A percentile compares a stretch with the other conserved stretches of the same genome.
Evolutionary conservation across 208 protist species (phyloP).

Genomic region (Trypanosomatidae sp.): DNA sequence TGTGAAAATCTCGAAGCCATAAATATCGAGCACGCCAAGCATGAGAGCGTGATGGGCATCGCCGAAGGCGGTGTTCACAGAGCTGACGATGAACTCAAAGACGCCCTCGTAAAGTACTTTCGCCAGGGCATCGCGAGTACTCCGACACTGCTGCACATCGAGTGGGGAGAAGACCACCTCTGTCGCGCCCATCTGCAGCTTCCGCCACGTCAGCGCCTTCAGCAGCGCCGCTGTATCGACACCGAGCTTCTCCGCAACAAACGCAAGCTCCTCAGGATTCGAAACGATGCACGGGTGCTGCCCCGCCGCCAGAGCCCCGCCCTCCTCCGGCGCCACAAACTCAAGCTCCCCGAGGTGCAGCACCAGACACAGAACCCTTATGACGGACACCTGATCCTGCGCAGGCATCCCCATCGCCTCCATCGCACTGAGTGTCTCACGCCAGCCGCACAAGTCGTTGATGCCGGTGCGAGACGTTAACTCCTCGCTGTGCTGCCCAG

Average conservation of each 20-base stretch:
- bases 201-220: slow-evolving; percentile 66
- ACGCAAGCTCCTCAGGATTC: slow-evolving; percentile 38
- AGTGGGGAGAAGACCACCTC: slow-evolving; percentile 70
- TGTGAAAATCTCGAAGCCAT: slow-evolving; percentile 97
- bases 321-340: slow-evolving; percentile 64
- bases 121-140: slow-evolving; percentile 92
- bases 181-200: slow-evolving; percentile 52
- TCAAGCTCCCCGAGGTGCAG: slow-evolving; percentile 94
- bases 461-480: slow-evolving; percentile 29
- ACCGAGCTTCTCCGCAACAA: slow-evolving; percentile 59
- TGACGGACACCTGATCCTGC: slow-evolving; percentile 72
- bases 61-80: slow-evolving; percentile 93
- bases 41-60: slow-evolving; percentile 66
- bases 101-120: slow-evolving; percentile 95
- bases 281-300: slow-evolving; percentile 29
- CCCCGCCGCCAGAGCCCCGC: slow-evolving; percentile 25
- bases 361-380: slow-evolving; percentile 90
- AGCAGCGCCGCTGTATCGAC: slow-evolving; percentile 44
- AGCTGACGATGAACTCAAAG: slow-evolving; percentile 96
- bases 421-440: slow-evolving; percentile 89
- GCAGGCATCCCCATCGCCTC: slow-evolving; percentile 81
- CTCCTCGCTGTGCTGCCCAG: slow-evolving; percentile 17
- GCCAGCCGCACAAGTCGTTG: slow-evolving; percentile 85
- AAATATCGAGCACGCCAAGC: slow-evolving; percentile 96
- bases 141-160: slow-evolving; percentile 76